These are phyloP conservation scores for Ceratocystiopsis brevicomis DNA, from an alignment of 2,329 filamentous ascomycete species.

Conservation along the genomic window DNA sequence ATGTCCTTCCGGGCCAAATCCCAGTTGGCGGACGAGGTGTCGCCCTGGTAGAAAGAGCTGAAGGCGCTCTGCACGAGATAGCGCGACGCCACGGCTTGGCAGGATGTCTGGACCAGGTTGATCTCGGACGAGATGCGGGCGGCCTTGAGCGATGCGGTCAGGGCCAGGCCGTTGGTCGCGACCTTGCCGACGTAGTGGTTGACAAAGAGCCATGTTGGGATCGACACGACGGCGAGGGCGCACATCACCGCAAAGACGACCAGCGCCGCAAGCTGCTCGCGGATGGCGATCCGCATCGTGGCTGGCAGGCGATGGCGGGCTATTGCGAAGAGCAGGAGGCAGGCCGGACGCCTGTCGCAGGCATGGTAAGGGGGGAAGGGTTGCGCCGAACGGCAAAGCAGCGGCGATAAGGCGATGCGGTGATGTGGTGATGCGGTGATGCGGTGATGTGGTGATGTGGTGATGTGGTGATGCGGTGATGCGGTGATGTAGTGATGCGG, in stretches of 20 bases:
- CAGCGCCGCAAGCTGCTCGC: conserved; percentile 67
- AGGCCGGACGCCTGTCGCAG: conserved; percentile 2
- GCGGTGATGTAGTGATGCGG: too few relatives aligned
- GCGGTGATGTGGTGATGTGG: too few relatives aligned
- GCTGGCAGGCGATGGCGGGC: conserved; percentile 7
- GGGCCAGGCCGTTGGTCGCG: conserved; percentile 42
- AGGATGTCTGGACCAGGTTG: conserved; percentile 57
- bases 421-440: too few relatives aligned
- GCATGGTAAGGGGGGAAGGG: not conserved
- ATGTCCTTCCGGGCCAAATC: conserved; percentile 41
- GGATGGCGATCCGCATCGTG: conserved; percentile 68
- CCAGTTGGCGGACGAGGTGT: conserved; percentile 42
- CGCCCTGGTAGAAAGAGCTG: conserved; percentile 32
- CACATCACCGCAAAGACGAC: conserved; percentile 58
- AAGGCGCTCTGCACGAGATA: conserved; percentile 38
- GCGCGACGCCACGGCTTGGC: conserved; percentile 50
- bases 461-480: too few relatives aligned
- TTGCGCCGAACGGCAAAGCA: too few relatives aligned
- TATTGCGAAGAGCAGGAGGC: too few relatives aligned
- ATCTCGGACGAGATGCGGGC: conserved; percentile 64
- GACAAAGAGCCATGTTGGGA: conserved; percentile 51
- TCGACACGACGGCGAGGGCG: conserved; percentile 57
- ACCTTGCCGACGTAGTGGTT: conserved; percentile 33
- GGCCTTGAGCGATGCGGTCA: conserved; percentile 75
- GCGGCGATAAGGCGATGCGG: too few relatives aligned